These are phyloP conservation scores for Melampsora americana DNA, from an alignment of 1,284 basidiomycete genomes.

Conservation along the genomic window DNA sequence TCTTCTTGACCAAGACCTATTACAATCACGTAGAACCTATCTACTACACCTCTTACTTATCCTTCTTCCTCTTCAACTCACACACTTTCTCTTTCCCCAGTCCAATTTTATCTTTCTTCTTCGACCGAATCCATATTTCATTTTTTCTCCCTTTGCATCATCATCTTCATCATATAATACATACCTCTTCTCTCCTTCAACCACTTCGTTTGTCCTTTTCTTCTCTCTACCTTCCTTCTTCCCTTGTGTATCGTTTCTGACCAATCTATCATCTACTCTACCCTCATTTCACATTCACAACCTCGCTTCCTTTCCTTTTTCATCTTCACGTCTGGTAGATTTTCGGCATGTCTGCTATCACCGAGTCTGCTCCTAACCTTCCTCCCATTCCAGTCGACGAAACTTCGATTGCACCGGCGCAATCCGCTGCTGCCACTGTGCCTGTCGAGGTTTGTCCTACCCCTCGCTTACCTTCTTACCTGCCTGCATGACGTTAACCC, in stretches of 20 bases:
- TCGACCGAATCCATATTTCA: neutral
- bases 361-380: neutral
- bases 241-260: neutral
- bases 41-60: too few relatives aligned
- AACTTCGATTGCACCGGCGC: neutral
- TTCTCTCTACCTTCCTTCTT: neutral
- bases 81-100: too few relatives aligned
- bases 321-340: neutral
- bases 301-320: too few relatives aligned
- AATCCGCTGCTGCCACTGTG: neutral
- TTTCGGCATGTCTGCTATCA: neutral
- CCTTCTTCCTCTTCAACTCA: too few relatives aligned
- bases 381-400: neutral
- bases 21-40: too few relatives aligned
- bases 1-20: too few relatives aligned
- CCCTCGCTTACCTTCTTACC: neutral
- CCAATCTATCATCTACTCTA: neutral
- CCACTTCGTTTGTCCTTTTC: neutral
- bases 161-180: neutral
- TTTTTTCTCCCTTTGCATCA: neutral
- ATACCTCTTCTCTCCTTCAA: constrained; percentile 1
- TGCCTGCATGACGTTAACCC: neutral
- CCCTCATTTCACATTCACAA: neutral
- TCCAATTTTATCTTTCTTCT: neutral
- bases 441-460: neutral